Base-by-base conservation (phyloP, 176 grass and related monocot genomes). In the Rhipidocladum racemiflorum region DNA sequence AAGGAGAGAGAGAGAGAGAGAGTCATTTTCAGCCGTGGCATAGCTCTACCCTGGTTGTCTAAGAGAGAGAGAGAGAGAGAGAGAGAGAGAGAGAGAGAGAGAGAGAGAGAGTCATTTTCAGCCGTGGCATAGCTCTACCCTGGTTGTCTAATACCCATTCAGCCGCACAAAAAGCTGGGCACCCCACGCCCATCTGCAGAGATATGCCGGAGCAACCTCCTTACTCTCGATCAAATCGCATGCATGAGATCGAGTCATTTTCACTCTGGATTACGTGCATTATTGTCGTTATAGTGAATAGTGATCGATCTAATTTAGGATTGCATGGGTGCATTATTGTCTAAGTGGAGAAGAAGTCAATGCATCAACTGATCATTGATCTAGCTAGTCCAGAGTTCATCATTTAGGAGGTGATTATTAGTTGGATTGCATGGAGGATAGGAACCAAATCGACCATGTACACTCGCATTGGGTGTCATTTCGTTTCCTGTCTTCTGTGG, bases 131-230 rank as follows among this genome's bases (percentile, higher is more conserved):
- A 79, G 16, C 43, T 35, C 29, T n/a, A 17, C 11, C 42, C 71
- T 51, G 70, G 79, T 56, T 87, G 86, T 83, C 79, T 16, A 55
- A 2, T 55, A 6, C 86, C 55, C 55, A 77, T 88, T 83, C 73
- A 54, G 56, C 79, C 55, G 86, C 80, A 9, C 35, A 1, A 55
- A 51, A 51, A 63, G 44, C 70, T 87, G 84, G 72, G 40, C 55
- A 34, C 65, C 77, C 86, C 86, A 83, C 86, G 34, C 64, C 72
- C 66, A 83, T 29, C 44, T 77, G 86, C 61, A 78, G 72, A 66
- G 57, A 72, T 44, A 30, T 78, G 55, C 54, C 24, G 54, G 24
- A 28, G 57, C 57, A 3, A 25, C 2, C 61, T 79, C 76, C 28
- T 49, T 28, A 51, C 43, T 9, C 61, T 76, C 74, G n/a, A 10